Conservation (phyloP, 2,329 filamentous ascomycete species). For the Ascocoryne sarcoides region DNA sequence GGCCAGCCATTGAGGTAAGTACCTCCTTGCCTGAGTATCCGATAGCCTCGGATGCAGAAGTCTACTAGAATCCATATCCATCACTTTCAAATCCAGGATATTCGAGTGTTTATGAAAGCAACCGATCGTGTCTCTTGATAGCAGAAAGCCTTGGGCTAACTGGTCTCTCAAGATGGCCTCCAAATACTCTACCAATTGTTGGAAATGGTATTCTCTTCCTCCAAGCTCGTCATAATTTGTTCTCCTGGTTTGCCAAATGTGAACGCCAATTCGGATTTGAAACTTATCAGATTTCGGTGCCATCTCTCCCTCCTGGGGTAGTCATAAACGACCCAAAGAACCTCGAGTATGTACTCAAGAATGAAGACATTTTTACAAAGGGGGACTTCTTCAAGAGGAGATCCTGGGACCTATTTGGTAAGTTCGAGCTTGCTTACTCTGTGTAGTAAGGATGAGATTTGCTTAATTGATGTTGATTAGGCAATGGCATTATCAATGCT, state of each 20-base stretch:
- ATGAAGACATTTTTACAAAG: constrained; percentile 52
- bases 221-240: constrained; percentile 49
- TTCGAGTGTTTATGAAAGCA: not conserved
- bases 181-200: constrained; percentile 37
- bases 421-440: constrained; percentile 1
- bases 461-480: constrained; percentile 23
- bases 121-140: not conserved
- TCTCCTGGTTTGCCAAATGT: constrained; percentile 53
- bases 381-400: constrained; percentile 52
- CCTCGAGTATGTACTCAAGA: constrained; percentile 53
- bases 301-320: constrained; percentile 52
- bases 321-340: constrained; percentile 54
- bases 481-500: constrained; percentile 57
- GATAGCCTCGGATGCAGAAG: not conserved
- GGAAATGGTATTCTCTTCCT: constrained; percentile 56
- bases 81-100: not conserved
- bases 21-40: not conserved
- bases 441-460: not conserved
- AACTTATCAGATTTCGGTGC: constrained; percentile 54
- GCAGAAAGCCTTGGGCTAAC: constrained; percentile 3
- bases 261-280: constrained; percentile 48
- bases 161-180: constrained; percentile 20
- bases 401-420: constrained; percentile 54
- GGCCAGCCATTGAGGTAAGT: constrained; percentile 23
- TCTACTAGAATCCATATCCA: not conserved